A percentile compares a stretch with the other conserved stretches of the same genome.
These are phyloP conservation scores for Teunomyces funiuensis DNA, from an alignment of 805 yeast species.

Conservation along the genomic window DNA sequence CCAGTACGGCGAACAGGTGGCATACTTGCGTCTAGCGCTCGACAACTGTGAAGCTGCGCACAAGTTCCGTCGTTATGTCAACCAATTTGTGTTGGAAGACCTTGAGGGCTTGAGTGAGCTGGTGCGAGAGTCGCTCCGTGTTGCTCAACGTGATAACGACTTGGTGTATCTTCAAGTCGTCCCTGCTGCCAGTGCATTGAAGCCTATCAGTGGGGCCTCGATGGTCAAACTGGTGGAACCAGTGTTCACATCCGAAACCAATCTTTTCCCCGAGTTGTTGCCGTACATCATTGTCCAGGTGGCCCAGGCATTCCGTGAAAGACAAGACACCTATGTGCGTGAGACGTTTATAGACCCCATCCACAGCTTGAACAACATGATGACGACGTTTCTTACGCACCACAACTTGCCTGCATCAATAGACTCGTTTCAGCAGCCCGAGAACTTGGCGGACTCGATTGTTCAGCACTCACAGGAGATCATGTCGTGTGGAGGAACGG, in stretches of 20 bases:
- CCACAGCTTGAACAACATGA: conserved; percentile 42
- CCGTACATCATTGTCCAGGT: conserved; percentile 68
- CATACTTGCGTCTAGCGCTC: conserved; percentile 48
- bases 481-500: conserved; percentile 51
- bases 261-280: conserved; percentile 58
- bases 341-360: conserved; percentile 49
- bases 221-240: conserved; percentile 55
- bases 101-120: conserved; percentile 47
- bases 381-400: conserved; percentile 46
- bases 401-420: conserved; percentile 60
- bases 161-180: conserved; percentile 69
- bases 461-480: conserved; percentile 56
- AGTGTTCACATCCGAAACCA: conserved; percentile 15
- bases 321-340: conserved; percentile 55
- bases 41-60: conserved; percentile 37
- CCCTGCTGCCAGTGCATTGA: conserved; percentile 42
- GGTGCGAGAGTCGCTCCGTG: conserved; percentile 44
- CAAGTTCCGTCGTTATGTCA: conserved; percentile 41
- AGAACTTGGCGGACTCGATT: conserved; percentile 57
- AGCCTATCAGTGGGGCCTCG: conserved; percentile 46
- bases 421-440: conserved; percentile 59
- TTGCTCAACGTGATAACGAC: conserved; percentile 78
- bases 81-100: conserved; percentile 49
- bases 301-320: conserved; percentile 65
- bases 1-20: conserved; percentile 74